phyloP scores from a whole-genome alignment of 2,329 filamentous ascomycete genomes.

The Alternaria solani region DNA sequence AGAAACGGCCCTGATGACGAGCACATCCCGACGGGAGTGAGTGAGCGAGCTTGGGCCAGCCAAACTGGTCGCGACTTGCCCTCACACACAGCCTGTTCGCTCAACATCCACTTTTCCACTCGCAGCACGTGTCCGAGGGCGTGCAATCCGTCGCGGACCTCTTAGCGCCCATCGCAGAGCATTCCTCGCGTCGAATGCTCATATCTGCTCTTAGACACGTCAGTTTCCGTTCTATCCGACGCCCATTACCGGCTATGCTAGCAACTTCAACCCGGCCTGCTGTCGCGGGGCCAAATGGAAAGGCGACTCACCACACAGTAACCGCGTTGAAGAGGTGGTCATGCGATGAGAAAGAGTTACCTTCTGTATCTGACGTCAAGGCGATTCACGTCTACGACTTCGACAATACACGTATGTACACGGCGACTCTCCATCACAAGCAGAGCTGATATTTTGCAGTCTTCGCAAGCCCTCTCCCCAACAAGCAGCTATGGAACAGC shows the following conservation, averaged over 20 bases:
- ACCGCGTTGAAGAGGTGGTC: constrained; percentile 88
- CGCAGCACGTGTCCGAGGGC: constrained; percentile 11
- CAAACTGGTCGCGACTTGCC: constrained; percentile 26
- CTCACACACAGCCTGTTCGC: constrained; percentile 2
- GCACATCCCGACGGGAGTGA: constrained; percentile 26
- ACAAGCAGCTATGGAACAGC: constrained; percentile 84
- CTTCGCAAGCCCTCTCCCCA: constrained; percentile 90
- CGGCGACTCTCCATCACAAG: constrained; percentile 3
- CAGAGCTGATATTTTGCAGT: constrained; percentile 60
- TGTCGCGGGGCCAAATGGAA: constrained; percentile 39
- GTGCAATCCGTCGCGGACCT: constrained; percentile 1
- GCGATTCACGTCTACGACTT: constrained; percentile 95
- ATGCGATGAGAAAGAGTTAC: constrained; percentile 74
- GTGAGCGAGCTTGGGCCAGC: constrained; percentile 17
- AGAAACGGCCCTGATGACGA: constrained; percentile 16
- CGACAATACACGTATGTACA: constrained; percentile 83
- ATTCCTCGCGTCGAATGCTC: constrained; percentile 33
- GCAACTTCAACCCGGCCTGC: constrained; percentile 42
- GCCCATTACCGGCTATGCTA: constrained; percentile 43
- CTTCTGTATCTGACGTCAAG: constrained; percentile 75
- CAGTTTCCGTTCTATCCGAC: constrained; percentile 22
- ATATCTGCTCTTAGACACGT: constrained; percentile 30
- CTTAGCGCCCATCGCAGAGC: neutral
- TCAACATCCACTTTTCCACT: constrained; percentile 8
- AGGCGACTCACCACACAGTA: constrained; percentile 61